Evolutionary conservation across 2,329 filamentous ascomycete species (phyloP), one percentile per base, ranked within the genome.

Genomic region (Ophiosphaerella narmari): DNA sequence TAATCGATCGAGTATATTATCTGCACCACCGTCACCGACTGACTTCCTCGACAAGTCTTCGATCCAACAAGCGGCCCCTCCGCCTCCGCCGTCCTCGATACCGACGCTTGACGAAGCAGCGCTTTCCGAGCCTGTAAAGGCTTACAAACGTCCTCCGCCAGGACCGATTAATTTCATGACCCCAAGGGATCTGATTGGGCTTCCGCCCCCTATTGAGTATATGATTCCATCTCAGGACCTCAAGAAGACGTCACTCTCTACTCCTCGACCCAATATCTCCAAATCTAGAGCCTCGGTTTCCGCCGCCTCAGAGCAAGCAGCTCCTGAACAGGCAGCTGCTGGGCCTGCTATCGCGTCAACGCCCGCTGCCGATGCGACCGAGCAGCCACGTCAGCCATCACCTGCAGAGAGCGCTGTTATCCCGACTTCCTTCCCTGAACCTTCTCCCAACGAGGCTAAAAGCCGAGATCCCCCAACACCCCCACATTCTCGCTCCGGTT

Each of bases 61-160:
- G 16, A 45, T 46, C 24, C 57, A 50, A 38, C 48, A 43, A 12
- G 55, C 52, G 9, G 62, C 61, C 33, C 64, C 54, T 32, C 57
- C 52, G 14, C 60, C 58, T 24, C 54, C 59, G 35, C 57, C 62
- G 13, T 63, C 66, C 0, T 62, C 59, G 16, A 60, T 59, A 38
- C 57, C 53, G 45, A 52, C 59, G 18, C 45, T 51, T 21, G 53
- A 52, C 12, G 55, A 55, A 41, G 35, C 41, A 24, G 38, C 41
- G 6, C 49, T 43, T 37, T 48, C 32, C 39, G 57, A 32, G 36
- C 48, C 56, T 34, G 53, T 58, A 32, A 50, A 55, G 26, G 51
- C 52, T n/a, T 71, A 69, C 33, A 55, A 55, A 36, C 65, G 67
- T 13, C 67, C 67, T 33, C 56, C 63, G 18, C 63, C 67, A 8